Evolutionary conservation across 192 early-diverging fungal species (phyloP).

Genomic region (Allomyces javanicus): DNA sequence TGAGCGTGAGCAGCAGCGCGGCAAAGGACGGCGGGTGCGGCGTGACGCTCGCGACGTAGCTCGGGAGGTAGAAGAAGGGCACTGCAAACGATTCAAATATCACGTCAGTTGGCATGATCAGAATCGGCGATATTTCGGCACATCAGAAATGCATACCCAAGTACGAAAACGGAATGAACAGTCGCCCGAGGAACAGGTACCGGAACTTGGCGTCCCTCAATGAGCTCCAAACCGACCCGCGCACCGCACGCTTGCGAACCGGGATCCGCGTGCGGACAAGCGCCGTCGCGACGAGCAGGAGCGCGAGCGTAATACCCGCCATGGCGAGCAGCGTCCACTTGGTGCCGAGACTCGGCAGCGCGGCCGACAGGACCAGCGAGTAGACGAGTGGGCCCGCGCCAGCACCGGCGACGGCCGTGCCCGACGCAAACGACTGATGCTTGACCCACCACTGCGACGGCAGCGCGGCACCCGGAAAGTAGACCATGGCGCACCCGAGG

Average conservation of each 20-base stretch:
- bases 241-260: constrained; percentile 4
- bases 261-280: constrained; percentile 11
- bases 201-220: constrained; percentile 18
- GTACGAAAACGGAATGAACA: constrained; percentile 19
- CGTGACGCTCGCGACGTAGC: constrained; percentile 6
- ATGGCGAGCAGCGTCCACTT: constrained; percentile 48
- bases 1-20: constrained; percentile 23
- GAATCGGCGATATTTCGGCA: no score
- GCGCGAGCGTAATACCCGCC: constrained; percentile 26
- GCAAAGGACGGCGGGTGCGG: constrained; percentile 3
- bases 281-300: constrained; percentile 19
- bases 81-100: not conserved
- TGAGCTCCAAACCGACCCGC: constrained; percentile 10
- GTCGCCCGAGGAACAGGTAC: constrained; percentile 11
- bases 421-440: constrained; percentile 44
- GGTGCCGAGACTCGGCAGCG: constrained; percentile 35
- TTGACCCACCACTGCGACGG: constrained; percentile 51
- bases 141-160: not conserved
- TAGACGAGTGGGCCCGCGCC: constrained; percentile 54
- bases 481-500: constrained; percentile 39
- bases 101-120: no score
- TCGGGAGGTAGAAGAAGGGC: constrained; percentile 23
- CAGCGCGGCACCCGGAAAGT: constrained; percentile 41
- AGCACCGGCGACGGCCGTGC: constrained; percentile 49
- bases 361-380: constrained; percentile 28